Percentiles rank a stretch among this genome's conserved stretches.
These are phyloP conservation scores for Sclerotiophoma versabilis DNA, from an alignment of 2,329 filamentous ascomycete species.

Conservation along the genomic window DNA sequence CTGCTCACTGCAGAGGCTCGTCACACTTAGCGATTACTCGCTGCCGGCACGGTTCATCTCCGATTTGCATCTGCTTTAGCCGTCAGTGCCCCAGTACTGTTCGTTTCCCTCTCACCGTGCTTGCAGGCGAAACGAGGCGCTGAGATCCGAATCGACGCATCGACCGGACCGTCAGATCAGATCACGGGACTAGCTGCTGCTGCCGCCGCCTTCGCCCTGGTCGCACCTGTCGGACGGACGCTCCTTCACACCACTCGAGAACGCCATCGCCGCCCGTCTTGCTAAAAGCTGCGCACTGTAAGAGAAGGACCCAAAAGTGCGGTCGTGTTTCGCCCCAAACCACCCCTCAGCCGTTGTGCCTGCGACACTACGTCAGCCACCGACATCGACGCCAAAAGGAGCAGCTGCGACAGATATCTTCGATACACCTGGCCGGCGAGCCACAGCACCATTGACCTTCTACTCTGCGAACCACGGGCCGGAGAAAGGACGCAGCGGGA, in stretches of 20 bases:
- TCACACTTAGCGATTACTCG: conserved; percentile 25
- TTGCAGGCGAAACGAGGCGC: conserved; percentile 29
- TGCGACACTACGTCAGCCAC: conserved; percentile 37
- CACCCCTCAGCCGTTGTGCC: conserved; percentile 28
- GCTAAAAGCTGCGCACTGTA: conserved; percentile 19
- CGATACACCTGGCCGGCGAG: conserved; percentile 12
- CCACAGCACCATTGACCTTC: conserved; percentile 4
- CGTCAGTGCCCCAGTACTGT: conserved; percentile 16
- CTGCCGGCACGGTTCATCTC: conserved; percentile 46
- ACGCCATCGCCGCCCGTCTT: conserved; percentile 18
- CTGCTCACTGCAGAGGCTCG: conserved; percentile 20
- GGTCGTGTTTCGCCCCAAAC: conserved; percentile 7
- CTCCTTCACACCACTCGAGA: conserved; percentile 22
- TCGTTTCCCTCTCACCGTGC: conserved; percentile 37
- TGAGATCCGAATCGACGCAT: conserved; percentile 28
- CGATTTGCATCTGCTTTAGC: conserved; percentile 48
- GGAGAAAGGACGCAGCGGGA: conserved; percentile 2
- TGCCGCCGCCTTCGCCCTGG: conserved; percentile 30
- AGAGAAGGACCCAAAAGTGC: conserved; percentile 22
- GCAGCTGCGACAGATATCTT: conserved; percentile 8
- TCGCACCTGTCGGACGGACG: conserved; percentile 33
- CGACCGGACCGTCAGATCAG: conserved; percentile 21
- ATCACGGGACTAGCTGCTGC: conserved; percentile 41
- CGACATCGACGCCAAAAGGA: conserved; percentile 21
- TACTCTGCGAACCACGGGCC: neutral